Percentiles rank a stretch among this genome's conserved stretches.
These are phyloP conservation scores for Ilex paraguariensis DNA, from an alignment of 305 asterid genomes.

Conservation along the genomic window DNA sequence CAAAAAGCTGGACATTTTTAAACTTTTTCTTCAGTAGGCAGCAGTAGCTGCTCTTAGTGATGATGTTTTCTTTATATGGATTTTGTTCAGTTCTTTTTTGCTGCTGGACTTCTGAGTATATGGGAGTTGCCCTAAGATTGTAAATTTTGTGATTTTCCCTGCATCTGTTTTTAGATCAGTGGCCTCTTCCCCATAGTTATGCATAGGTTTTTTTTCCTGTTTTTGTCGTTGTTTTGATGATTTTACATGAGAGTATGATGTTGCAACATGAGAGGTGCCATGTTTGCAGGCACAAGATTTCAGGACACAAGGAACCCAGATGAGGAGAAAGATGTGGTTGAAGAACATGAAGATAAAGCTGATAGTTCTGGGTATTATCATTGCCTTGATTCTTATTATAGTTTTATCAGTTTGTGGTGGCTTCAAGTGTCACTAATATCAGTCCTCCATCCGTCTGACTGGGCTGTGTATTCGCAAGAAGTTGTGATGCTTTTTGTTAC, in stretches of 20 bases:
- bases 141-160: neutral
- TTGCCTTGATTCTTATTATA: constrained; percentile 48
- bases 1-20: too few relatives aligned
- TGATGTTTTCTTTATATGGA: too few relatives aligned
- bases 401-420: constrained; percentile 48
- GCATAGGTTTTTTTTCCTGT: neutral
- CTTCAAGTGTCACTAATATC: constrained; percentile 31
- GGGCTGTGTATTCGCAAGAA: constrained; percentile 1
- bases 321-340: constrained; percentile 58
- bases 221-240: neutral
- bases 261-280: too few relatives aligned
- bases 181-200: neutral
- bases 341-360: constrained; percentile 59
- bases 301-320: constrained; percentile 47
- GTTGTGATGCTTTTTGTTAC: constrained; percentile 12
- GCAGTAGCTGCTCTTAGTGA: too few relatives aligned
- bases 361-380: constrained; percentile 44
- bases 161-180: neutral
- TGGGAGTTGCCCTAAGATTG: too few relatives aligned
- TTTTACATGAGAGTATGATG: neutral
- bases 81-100: too few relatives aligned
- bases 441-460: too few relatives aligned
- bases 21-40: too few relatives aligned
- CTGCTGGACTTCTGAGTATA: too few relatives aligned
- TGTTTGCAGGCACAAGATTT: constrained; percentile 49